Base-by-base conservation (phyloP, 1,284 basidiomycete species). In the Mycosarcoma maydis region DNA sequence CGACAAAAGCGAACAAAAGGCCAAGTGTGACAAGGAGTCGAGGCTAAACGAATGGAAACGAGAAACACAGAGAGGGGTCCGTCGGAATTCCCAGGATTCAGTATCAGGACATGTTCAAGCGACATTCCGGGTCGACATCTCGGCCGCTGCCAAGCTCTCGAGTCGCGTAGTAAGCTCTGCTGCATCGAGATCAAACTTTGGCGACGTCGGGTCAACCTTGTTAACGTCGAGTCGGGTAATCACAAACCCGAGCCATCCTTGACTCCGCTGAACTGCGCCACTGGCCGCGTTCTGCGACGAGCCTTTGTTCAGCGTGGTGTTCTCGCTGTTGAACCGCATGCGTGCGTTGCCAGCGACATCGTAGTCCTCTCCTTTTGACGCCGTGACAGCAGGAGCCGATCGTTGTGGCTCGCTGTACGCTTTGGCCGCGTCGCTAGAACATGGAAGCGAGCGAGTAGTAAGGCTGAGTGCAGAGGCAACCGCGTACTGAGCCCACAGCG, bases 401-500 rank as follows among this genome's bases (percentile, higher is more conserved):
- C 10, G 32, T 30, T 51, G 47, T 8, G 20, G 44, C 24, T 39
- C 45, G 19, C 30, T n/a, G 14, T 34, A 41, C 8, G 47, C 36
- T 45, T 46, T 41, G 33, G 23, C 44, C 3, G 30, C 7, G 10
- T n/a, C 20, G 11, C 29, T 9, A 17, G 39, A 37, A 13, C 26
- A n/a, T 7, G 58, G 37, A 2, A 61, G 49, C 26, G 50, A 39
- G 19, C 68, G 57, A 5, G 58, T 37, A 32, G 29, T 26, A 8
- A 54, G 65, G 49, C 65, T 62, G 33, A 68, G 54, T 19, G 49
- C 46, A 6, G 54, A 47, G 1, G 71, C 73, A 6, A 75, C 22
- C 14, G 53, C 36, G 38, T 73, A 75, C 46, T 75, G 73, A 13
- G 60, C 67, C 54, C 56, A 60, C 22, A 75, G 32, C 7, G 57